Evolutionary conservation across 805 yeast species (phyloP), one percentile per base, ranked within the genome.

Genomic region (Myxozyma geophila): DNA sequence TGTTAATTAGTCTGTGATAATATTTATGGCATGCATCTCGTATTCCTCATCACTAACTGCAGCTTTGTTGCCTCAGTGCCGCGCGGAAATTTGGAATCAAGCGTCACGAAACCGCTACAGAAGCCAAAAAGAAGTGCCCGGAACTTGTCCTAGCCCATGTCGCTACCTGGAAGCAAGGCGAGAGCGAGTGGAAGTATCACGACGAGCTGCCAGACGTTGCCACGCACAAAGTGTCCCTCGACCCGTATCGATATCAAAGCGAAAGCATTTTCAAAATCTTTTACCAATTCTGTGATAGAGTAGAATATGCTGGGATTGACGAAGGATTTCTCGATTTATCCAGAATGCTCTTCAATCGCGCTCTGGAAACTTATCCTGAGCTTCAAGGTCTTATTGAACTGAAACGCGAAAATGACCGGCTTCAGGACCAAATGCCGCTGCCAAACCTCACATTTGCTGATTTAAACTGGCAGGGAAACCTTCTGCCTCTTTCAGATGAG

Each of bases 231-330:
- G 97, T 95, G 2, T 86, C 92, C 1, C 77, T 95, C 59, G 98
- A 95, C 72, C 96, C 97, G 0, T 95, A 93, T 72, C 80, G 99
- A 64, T 77, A 96, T 63, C 97, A 91, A 72, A 87, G 95, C 63
- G 79, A 96, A 17, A 89, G 88, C 74, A 87, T 95, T 63, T 80
- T 91, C 72, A 79, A 83, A 41, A 77, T 93, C 0, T 82, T 95
- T 70, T 46, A 61, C 51, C 73, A 77, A 7, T 79, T 81, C 63
- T 89, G 93, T 72, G 87, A 85, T 62, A 70, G 81, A 15, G 90
- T 91, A 0, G 97, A 95, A 74, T 92, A 92, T 76, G 98, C 97
- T 0, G 91, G 98, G 76, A 95, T 92, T 19, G 99, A 95, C 76
- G 99, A 95, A 76, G 87, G 92, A 54, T 95, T 88, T 73, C 68